Evolutionary conservation across 2,329 filamentous ascomycete species (phyloP).

Genomic region (Penicillium frequentans): DNA sequence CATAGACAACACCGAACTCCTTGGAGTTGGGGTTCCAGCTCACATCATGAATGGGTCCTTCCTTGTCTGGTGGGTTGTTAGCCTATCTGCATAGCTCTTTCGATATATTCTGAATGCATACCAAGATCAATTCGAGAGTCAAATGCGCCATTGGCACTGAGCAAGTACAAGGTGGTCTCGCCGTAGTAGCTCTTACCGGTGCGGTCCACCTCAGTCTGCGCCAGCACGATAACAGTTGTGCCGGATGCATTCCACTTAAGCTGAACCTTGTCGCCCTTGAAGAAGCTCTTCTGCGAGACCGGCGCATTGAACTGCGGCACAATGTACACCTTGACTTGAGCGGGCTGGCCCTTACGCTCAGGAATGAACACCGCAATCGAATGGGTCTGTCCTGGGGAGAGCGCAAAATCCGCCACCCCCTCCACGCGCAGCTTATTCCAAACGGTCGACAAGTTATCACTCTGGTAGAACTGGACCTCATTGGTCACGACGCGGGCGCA

Average conservation of each 20-base stretch:
- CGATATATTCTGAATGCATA: slow-evolving; percentile 31
- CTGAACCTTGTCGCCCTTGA: slow-evolving; percentile 98
- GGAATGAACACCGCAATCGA: slow-evolving; percentile 94
- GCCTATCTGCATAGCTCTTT: not conserved
- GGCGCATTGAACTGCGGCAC: slow-evolving; percentile 81
- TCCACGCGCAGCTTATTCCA: slow-evolving; percentile 96
- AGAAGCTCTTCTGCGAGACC: slow-evolving; percentile 97
- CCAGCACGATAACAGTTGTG: slow-evolving; percentile 87
- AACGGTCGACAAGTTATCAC: slow-evolving; percentile 76
- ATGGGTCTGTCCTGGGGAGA: slow-evolving; percentile 86
- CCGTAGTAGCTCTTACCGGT: slow-evolving; percentile 99
- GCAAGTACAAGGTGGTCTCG: slow-evolving; percentile 93
- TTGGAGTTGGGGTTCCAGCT: slow-evolving; percentile 98
- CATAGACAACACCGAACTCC: slow-evolving; percentile 96
- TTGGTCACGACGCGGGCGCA: slow-evolving; percentile 94
- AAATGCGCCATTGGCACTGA: slow-evolving; percentile 87
- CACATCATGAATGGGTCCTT: slow-evolving; percentile 96
- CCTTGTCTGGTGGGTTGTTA: slow-evolving; percentile 66
- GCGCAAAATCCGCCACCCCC: slow-evolving; percentile 82
- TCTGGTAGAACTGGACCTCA: slow-evolving; percentile 96
- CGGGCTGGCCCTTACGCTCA: slow-evolving; percentile 94
- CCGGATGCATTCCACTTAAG: slow-evolving; percentile 96
- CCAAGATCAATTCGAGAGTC: slow-evolving; percentile 83
- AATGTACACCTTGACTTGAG: slow-evolving; percentile 90
- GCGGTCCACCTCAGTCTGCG: slow-evolving; percentile 97